Base-by-base conservation (phyloP, 805 yeast genomes). In the Yarrowia sp. region DNA sequence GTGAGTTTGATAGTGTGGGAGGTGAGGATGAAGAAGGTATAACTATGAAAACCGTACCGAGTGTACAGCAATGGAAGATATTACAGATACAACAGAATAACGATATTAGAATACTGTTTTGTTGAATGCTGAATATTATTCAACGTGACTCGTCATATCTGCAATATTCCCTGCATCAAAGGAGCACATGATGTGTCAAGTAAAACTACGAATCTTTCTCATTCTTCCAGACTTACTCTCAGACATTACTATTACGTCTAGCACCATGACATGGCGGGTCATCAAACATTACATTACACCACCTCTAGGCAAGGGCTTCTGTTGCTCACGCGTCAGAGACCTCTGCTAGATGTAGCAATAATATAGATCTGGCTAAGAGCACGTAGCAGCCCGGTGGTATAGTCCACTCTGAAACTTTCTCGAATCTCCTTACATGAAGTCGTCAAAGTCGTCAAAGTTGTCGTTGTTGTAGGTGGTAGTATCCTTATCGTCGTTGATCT, bases 401-500 rank as follows among this genome's bases (percentile, higher is more conserved):
- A 36, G 53, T 52, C 42, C 42, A 26, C 15, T 52, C 40, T 38
- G 3, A 38, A 11, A 10, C 40, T 38, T 10, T 36, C 40, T 12
- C 26, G 42, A 52, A n/a, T 52, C 32, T 43, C 14, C 35, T 69
- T 74, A 80, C 83, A 81, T 81, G 70, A 81, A 81, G 69, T 81
- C 83, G 67, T 77, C 83, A 68, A 78, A 78, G 53, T 81, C 83
- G 46, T 76, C 75, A 56, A 77, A 80, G 49, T 76, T 79, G 56
- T 75, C 79, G 71, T 79, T 84, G 71, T 79, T 84, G 76, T 81
- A 82, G 69, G 80, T 80, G 67, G 84, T 85, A 73, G 85, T 80
- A 71, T 85, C 90, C 72, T 82, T 85, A 46, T 78, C 76, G 64
- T 81, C 85, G 75, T 87, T 89, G 78, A 87, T 85, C 82, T 86